Evolutionary conservation across 257 asterid species (phyloP).

Genomic region (Apocynum venetum): DNA sequence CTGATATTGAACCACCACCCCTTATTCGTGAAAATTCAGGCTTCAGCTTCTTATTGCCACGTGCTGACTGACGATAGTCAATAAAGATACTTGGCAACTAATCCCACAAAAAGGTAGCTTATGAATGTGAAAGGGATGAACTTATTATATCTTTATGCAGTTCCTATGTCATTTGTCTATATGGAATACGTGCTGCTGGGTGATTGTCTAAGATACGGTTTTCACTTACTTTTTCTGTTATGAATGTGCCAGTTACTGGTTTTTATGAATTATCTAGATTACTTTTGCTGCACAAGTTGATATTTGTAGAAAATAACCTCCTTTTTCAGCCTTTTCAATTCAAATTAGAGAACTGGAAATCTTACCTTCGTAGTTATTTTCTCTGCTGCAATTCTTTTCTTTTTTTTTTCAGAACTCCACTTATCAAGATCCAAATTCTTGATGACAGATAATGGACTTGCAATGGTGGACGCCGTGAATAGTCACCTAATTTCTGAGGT

Average conservation of each 20-base stretch:
- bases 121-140: neutral
- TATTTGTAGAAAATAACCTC: neutral
- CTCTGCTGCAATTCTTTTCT: neutral
- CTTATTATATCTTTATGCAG: neutral
- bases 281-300: neutral
- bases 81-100: neutral
- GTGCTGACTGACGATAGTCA: constrained; percentile 39
- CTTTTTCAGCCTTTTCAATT: neutral
- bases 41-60: constrained; percentile 88
- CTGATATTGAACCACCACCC: constrained; percentile 97
- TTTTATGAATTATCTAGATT: neutral
- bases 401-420: neutral
- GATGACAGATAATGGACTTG: neutral
- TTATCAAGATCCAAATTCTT: neutral
- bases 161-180: neutral
- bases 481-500: neutral
- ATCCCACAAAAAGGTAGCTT: neutral
- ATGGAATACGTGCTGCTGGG: neutral
- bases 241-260: neutral
- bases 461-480: neutral
- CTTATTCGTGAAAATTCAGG: constrained; percentile 96
- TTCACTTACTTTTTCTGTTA: neutral
- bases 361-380: neutral
- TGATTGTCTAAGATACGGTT: neutral
- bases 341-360: neutral